Base-by-base conservation (phyloP, 345 rosid genomes). In the Alliaria petiolata region DNA sequence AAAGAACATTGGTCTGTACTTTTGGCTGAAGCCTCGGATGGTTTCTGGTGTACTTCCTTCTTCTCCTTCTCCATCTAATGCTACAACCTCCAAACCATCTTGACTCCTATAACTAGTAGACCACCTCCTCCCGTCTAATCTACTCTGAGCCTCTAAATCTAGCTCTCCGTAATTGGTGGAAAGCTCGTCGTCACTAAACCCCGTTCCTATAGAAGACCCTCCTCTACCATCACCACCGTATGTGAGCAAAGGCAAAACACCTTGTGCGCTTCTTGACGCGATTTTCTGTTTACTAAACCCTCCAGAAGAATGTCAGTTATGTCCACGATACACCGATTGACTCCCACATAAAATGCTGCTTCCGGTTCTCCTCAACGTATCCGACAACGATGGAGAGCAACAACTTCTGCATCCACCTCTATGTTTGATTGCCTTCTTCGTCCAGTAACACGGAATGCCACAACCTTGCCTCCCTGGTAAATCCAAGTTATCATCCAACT, bases 81-180 rank as follows among this genome's bases (percentile, higher is more conserved):
- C 79, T 52, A 81, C 86, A 77, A 70, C 79, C 75, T 84, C 98
- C 46, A 83, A 70, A 57, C 92, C 89, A 75, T 93, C 98, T 70
- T 80, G 92, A 85, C 93, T 88, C 86, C 93, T 84, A 76, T 88
- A 89, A 81, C 87, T 95, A 42, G 95, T 67, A 40, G 89, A 95
- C 99, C 99, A 95, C 68, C 99, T 85, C 82, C 86, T 79, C 66
- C 97, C 99, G 64, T 95, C 99, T 83, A 95, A 85, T 82, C 99
- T 85, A 81, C 99, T 91, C 80, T 87, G 76, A n/a, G 93, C 99
- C 81, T 95, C 99, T 82, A 95, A 82, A 82, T 91, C 96, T 16
- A 91, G 84, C 86, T 95, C 99, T 58, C 91, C 97, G 16, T 59
- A 86, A 71, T 89, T 95, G n/a, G 96, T 89, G 25, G 95, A 91